Percentiles rank a stretch among this genome's conserved stretches.
Evolutionary conservation across 495 filamentous ascomycete species (phyloP).

Genomic region (Daldinia childiae): DNA sequence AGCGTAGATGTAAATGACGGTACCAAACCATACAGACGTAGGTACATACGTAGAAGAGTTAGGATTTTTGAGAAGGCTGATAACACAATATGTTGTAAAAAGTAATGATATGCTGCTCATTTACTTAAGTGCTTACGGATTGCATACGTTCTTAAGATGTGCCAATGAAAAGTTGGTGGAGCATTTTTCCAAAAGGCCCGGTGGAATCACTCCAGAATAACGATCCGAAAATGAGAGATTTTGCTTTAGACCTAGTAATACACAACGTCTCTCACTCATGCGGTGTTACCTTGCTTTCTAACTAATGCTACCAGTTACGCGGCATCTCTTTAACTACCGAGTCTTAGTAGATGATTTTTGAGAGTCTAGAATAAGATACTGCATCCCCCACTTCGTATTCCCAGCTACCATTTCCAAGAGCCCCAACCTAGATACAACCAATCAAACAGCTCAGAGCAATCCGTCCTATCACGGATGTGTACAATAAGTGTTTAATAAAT

Average conservation of each 20-base stretch:
- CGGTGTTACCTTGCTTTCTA: neutral
- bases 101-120: conserved; percentile 16
- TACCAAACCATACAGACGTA: conserved; percentile 4
- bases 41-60: neutral
- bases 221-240: neutral
- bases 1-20: conserved; percentile 11
- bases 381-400: neutral
- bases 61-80: neutral
- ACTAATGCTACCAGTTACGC: neutral
- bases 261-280: neutral
- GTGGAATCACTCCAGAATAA: neutral
- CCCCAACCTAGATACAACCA: neutral
- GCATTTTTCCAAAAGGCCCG: neutral
- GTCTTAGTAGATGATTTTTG: neutral
- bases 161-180: conserved; percentile 7
- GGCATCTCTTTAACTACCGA: neutral
- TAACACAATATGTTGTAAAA: neutral
- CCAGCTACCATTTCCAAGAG: neutral
- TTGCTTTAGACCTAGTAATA: neutral
- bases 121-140: conserved; percentile 19
- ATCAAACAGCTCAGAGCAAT: neutral
- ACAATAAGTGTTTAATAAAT: no score
- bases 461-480: neutral
- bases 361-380: neutral
- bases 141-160: conserved; percentile 11